A percentile compares a stretch with the other conserved stretches of the same genome.
These are phyloP conservation scores for Colletotrichum lini DNA, from an alignment of 2,329 filamentous ascomycete species.

Conservation along the genomic window DNA sequence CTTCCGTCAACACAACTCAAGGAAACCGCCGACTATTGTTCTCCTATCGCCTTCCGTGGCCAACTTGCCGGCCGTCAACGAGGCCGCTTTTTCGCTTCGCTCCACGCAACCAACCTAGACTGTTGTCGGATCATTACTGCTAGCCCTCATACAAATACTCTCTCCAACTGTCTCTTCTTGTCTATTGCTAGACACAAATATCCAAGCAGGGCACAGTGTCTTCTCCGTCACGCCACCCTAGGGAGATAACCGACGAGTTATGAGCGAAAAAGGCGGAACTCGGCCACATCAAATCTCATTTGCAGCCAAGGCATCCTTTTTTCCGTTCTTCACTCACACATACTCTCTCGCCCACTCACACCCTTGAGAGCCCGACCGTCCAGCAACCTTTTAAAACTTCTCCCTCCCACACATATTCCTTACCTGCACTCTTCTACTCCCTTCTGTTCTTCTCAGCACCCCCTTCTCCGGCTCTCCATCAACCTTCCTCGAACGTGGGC, in stretches of 20 bases:
- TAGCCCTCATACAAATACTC: neutral
- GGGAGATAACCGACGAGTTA: slow-evolving; percentile 42
- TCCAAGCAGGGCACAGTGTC: slow-evolving; percentile 24
- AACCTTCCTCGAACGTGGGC: neutral
- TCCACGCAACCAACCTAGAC: neutral
- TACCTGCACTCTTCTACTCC: neutral
- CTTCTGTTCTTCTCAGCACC: slow-evolving; percentile 6
- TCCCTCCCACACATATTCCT: neutral
- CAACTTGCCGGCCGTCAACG: slow-evolving; percentile 7
- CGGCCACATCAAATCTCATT: slow-evolving; percentile 39
- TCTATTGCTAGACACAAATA: slow-evolving; percentile 13
- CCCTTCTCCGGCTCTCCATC: neutral
- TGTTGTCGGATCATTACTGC: slow-evolving; percentile 10
- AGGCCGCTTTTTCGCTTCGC: neutral
- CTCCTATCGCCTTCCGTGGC: neutral
- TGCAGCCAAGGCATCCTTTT: slow-evolving; percentile 41
- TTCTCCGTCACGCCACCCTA: slow-evolving; percentile 38
- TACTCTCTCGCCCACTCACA: neutral
- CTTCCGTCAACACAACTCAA: slow-evolving; percentile 18
- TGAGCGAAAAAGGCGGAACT: slow-evolving; percentile 42
- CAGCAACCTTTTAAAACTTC: slow-evolving; percentile 28
- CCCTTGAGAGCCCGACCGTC: slow-evolving; percentile 35
- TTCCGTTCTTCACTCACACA: slow-evolving; percentile 15
- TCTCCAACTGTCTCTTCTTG: neutral
- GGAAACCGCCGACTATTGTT: neutral